phyloP scores from a whole-genome alignment of 805 yeast species.

The Novakomyces olei region DNA sequence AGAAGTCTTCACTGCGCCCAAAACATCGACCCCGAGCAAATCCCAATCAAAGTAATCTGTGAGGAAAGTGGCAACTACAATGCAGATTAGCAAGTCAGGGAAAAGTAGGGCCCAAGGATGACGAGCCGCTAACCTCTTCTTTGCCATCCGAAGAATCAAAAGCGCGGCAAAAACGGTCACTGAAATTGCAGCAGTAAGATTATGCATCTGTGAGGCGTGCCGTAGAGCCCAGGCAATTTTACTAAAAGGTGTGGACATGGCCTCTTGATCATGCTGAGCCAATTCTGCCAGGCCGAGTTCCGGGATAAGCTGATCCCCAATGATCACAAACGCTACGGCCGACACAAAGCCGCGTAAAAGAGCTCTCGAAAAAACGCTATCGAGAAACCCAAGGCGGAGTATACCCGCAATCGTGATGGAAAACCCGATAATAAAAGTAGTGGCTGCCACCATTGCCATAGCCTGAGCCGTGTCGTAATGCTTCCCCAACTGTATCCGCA shows the following conservation, averaged over 20 bases:
- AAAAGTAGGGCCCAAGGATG: conserved; percentile 33
- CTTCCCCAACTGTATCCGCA: conserved; percentile 28
- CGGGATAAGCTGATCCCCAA: conserved; percentile 49
- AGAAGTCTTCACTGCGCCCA: conserved; percentile 43
- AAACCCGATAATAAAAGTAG: conserved; percentile 58
- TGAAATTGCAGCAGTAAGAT: conserved; percentile 42
- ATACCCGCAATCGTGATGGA: conserved; percentile 51
- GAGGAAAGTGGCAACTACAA: conserved; percentile 34
- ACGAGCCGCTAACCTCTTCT: conserved; percentile 16
- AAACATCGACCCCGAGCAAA: conserved; percentile 33
- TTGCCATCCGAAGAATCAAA: conserved; percentile 19
- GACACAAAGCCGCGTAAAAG: conserved; percentile 63
- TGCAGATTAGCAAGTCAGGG: conserved; percentile 73
- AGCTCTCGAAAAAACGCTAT: conserved; percentile 55
- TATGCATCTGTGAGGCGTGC: conserved; percentile 28
- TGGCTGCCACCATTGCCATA: conserved; percentile 17
- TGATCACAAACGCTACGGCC: conserved; percentile 69
- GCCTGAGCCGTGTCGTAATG: conserved; percentile 16
- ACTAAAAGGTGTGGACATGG: conserved; percentile 47
- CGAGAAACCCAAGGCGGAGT: conserved; percentile 67
- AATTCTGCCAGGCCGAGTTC: conserved; percentile 42
- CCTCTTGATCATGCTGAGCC: conserved; percentile 25
- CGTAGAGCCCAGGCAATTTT: conserved; percentile 36
- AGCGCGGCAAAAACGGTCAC: conserved; percentile 26
- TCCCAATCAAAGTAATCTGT: conserved; percentile 21